Evolutionary conservation across 495 filamentous ascomycete genomes (phyloP).

Genomic region (Neurospora sp.): DNA sequence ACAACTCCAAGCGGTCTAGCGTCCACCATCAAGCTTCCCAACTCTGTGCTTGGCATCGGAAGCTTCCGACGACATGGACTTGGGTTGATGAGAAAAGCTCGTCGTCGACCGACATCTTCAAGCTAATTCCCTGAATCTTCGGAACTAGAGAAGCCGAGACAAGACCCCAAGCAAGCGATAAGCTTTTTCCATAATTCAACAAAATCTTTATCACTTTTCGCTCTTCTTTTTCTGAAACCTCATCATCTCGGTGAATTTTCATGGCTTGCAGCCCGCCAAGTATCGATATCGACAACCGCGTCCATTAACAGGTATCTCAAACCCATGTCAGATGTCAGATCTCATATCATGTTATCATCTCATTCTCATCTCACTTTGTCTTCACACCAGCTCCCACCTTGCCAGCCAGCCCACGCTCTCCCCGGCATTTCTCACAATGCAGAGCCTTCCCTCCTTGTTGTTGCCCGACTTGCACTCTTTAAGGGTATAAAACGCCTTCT

Average conservation of each 20-base stretch:
- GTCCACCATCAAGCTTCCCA: not conserved
- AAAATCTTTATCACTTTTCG: not conserved
- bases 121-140: not conserved
- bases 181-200: not conserved
- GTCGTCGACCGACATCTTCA: not conserved
- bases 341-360: not conserved
- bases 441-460: constrained; percentile 40
- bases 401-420: constrained; percentile 67
- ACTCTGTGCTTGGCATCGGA: not conserved
- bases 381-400: constrained; percentile 61
- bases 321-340: not conserved
- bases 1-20: not conserved
- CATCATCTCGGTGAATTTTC: not conserved
- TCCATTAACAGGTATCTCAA: not conserved
- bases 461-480: not conserved
- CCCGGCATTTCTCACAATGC: constrained; percentile 74
- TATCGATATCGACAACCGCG: not conserved
- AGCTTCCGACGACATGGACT: not conserved
- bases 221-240: not conserved
- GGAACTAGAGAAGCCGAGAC: not conserved
- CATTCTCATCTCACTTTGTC: not conserved
- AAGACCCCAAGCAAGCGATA: not conserved
- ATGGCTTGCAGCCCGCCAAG: not conserved
- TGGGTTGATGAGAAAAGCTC: not conserved
- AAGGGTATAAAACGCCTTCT: constrained; percentile 37